Evolutionary conservation across 75 land plant species (phyloP).

Genomic region (Selaginella moellendorffii): DNA sequence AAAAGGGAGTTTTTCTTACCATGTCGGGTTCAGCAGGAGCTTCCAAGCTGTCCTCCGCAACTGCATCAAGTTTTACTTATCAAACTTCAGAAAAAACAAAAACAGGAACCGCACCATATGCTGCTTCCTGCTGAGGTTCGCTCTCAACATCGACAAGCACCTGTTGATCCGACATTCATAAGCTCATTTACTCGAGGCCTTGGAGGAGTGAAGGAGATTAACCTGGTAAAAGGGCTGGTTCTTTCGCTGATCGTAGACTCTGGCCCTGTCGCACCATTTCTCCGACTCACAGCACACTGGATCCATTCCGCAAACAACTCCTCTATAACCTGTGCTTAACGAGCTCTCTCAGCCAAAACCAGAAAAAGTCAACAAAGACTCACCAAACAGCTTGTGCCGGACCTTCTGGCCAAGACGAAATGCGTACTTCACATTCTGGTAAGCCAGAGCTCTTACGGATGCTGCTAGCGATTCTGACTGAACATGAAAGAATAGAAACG

Average conservation of each 20-base stretch:
- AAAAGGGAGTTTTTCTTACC: slow-evolving; percentile 37
- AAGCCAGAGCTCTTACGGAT: slow-evolving; percentile 63
- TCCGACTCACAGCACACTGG: slow-evolving; percentile 84
- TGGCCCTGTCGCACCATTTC: slow-evolving; percentile 58
- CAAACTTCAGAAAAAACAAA: too few relatives aligned
- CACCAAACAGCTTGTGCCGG: slow-evolving; percentile 64
- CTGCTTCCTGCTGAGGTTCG: slow-evolving; percentile 59
- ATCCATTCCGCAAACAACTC: slow-evolving; percentile 97
- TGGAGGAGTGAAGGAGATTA: too few relatives aligned
- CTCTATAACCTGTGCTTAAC: slow-evolving; percentile 57
- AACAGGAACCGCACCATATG: slow-evolving; percentile 91
- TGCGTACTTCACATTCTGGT: slow-evolving; percentile 42
- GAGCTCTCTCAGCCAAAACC: background rate
- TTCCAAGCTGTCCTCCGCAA: slow-evolving; percentile 71
- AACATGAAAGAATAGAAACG: background rate
- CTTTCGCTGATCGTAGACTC: slow-evolving; percentile 45
- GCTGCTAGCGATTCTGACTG: slow-evolving; percentile 81
- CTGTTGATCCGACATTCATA: too few relatives aligned
- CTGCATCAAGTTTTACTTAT: slow-evolving; percentile 33
- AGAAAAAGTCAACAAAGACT: background rate
- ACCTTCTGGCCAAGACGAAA: slow-evolving; percentile 93
- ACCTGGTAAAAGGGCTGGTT: slow-evolving; percentile 99
- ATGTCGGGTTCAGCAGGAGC: slow-evolving; percentile 39
- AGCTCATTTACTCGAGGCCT: too few relatives aligned
- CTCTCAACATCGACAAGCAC: slow-evolving; percentile 77